Evolutionary conservation across 2,329 filamentous ascomycete genomes (phyloP).

Genomic region (Westerdykella sp.): DNA sequence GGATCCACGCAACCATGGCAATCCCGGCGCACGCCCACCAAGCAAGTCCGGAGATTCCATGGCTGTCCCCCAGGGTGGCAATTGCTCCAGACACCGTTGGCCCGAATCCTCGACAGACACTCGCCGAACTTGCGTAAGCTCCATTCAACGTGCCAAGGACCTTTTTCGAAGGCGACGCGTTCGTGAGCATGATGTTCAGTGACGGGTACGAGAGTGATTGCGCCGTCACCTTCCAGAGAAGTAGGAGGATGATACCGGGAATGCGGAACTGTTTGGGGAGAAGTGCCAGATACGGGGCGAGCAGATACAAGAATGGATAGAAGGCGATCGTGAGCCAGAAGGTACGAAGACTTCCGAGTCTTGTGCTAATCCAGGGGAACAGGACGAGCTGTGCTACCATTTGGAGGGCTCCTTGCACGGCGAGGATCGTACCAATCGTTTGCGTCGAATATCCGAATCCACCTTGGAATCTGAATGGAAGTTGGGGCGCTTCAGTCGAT

Average conservation of each 20-base stretch:
- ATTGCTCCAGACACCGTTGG: slow-evolving; percentile 82
- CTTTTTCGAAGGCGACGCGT: slow-evolving; percentile 75
- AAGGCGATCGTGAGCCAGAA: slow-evolving; percentile 75
- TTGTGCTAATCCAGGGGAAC: slow-evolving; percentile 70
- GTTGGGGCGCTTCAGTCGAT: slow-evolving; percentile 44
- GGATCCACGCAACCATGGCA: slow-evolving; percentile 57
- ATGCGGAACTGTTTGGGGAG: slow-evolving; percentile 67
- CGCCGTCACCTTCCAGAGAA: slow-evolving; percentile 90
- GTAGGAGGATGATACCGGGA: slow-evolving; percentile 66
- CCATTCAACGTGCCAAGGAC: slow-evolving; percentile 91
- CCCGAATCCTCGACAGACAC: slow-evolving; percentile 79
- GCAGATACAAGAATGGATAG: slow-evolving; percentile 83
- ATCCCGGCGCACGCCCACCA: slow-evolving; percentile 89
- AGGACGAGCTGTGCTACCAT: slow-evolving; percentile 79
- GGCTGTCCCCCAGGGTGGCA: slow-evolving; percentile 70
- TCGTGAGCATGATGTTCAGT: slow-evolving; percentile 81
- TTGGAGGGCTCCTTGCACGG: slow-evolving; percentile 82
- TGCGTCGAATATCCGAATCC: slow-evolving; percentile 80
- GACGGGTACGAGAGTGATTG: slow-evolving; percentile 87
- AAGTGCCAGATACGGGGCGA: slow-evolving; percentile 82
- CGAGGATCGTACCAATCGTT: slow-evolving; percentile 80
- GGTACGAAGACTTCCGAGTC: slow-evolving; percentile 70
- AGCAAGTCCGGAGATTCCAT: slow-evolving; percentile 78
- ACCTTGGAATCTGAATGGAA: slow-evolving; percentile 85
- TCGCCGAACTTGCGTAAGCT: slow-evolving; percentile 83